Evolutionary conservation across 306 rosid genomes (phyloP).

Genomic region (Sechiopsis laciniata): DNA sequence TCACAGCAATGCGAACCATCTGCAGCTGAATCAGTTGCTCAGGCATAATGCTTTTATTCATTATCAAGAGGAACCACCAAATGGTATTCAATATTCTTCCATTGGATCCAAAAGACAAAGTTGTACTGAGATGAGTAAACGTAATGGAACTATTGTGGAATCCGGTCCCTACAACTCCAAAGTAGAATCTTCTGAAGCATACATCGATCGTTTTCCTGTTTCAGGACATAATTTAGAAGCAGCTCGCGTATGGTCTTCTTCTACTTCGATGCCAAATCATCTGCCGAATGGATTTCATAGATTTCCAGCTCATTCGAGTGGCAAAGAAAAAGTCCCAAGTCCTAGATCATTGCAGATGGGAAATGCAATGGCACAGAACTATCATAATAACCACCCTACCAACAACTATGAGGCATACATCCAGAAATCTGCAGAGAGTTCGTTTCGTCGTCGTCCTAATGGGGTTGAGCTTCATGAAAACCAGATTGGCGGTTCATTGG

Average conservation of each 20-base stretch:
- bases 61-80: conserved; percentile 51
- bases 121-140: conserved; percentile 44
- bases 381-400: conserved; percentile 40
- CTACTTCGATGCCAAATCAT: conserved; percentile 40
- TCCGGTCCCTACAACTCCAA: conserved; percentile 38
- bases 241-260: conserved; percentile 59
- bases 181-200: conserved; percentile 44
- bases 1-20: conserved; percentile 31
- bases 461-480: conserved; percentile 53
- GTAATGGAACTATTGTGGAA: conserved; percentile 43
- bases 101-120: conserved; percentile 41
- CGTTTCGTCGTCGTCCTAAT: conserved; percentile 44
- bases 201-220: conserved; percentile 45
- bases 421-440: conserved; percentile 50
- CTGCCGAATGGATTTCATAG: conserved; percentile 41
- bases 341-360: conserved; percentile 44
- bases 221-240: conserved; percentile 48
- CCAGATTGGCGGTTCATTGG: conserved; percentile 44
- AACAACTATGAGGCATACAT: conserved; percentile 43
- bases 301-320: conserved; percentile 45
- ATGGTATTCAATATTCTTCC: conserved; percentile 49
- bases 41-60: conserved; percentile 40
- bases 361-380: conserved; percentile 40
- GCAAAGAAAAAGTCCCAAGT: conserved; percentile 26
- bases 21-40: conserved; percentile 39